Conservation (phyloP, 1,284 basidiomycete genomes). For the Coniferiporia weirii region DNA sequence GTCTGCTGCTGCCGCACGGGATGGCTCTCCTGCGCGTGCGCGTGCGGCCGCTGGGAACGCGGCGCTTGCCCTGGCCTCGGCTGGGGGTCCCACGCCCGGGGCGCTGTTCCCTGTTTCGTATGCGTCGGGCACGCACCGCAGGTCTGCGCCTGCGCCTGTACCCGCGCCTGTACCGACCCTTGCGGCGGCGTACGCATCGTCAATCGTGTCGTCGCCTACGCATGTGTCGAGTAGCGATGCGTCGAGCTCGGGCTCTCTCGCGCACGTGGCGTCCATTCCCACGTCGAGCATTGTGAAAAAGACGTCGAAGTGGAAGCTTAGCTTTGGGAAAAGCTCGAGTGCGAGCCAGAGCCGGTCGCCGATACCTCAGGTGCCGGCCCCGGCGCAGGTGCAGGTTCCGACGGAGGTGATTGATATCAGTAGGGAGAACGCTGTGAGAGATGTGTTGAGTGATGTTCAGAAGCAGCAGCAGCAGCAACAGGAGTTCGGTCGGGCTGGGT, state of each 20-base stretch:
- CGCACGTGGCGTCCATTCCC: too few species aligned
- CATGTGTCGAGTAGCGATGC: too few species aligned
- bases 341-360: slow-evolving; percentile 25
- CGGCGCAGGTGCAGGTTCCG: slow-evolving; percentile 33
- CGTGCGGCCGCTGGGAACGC: background rate
- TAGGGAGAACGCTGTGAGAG: background rate
- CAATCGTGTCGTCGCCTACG: background rate
- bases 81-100: slow-evolving; percentile 14
- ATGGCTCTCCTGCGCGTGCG: background rate
- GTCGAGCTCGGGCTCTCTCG: background rate
- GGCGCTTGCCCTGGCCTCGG: slow-evolving; percentile 4
- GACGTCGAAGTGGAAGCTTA: slow-evolving; percentile 73
- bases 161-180: too few species aligned
- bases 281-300: slow-evolving; percentile 53
- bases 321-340: slow-evolving; percentile 54
- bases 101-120: slow-evolving; percentile 16
- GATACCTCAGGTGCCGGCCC: slow-evolving; percentile 42
- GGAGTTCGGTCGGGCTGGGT: slow-evolving; percentile 21
- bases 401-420: slow-evolving; percentile 29
- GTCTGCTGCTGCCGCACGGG: background rate
- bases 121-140: background rate
- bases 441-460: background rate
- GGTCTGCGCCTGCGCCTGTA: background rate
- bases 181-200: slow-evolving; percentile 1
- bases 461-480: slow-evolving; percentile 23